Conservation (phyloP, 352 stramenopile species). For the Phytopythium kandeliae region DNA sequence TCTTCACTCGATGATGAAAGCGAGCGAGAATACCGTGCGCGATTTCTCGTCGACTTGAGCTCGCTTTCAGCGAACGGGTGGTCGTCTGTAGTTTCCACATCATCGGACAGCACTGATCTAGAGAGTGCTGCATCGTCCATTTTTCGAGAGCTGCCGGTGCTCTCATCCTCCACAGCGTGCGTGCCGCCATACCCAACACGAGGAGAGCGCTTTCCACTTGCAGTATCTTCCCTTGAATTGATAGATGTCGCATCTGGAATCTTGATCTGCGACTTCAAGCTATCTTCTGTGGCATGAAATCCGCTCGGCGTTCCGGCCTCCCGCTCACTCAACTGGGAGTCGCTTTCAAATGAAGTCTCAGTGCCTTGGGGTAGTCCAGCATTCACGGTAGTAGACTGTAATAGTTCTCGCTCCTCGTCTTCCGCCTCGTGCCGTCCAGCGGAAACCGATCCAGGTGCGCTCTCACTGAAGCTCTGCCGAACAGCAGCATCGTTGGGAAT, state of each 20-base stretch:
- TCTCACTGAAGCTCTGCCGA: too few relatives aligned
- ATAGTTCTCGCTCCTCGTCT: too few relatives aligned
- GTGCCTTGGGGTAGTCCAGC: neutral
- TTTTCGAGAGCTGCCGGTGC: neutral
- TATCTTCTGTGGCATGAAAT: too few relatives aligned
- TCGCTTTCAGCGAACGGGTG: neutral
- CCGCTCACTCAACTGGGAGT: too few relatives aligned
- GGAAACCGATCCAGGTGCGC: neutral
- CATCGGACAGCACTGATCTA: neutral
- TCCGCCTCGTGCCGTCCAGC: neutral
- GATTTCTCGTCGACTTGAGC: neutral
- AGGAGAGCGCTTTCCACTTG: neutral
- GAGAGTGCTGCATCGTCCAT: neutral
- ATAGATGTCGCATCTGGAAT: neutral
- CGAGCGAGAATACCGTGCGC: neutral
- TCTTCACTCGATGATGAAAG: slow-evolving; percentile 7
- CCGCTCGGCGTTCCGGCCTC: too few relatives aligned
- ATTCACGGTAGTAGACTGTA: too few relatives aligned
- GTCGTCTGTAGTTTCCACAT: neutral
- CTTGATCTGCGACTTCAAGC: neutral
- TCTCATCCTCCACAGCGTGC: neutral
- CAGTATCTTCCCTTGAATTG: neutral
- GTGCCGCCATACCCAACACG: neutral
- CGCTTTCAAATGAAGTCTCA: neutral
- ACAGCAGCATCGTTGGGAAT: neutral